Evolutionary conservation across 345 rosid genomes (phyloP), one percentile per base, ranked within the genome.

Genomic region (Salix caprea): DNA sequence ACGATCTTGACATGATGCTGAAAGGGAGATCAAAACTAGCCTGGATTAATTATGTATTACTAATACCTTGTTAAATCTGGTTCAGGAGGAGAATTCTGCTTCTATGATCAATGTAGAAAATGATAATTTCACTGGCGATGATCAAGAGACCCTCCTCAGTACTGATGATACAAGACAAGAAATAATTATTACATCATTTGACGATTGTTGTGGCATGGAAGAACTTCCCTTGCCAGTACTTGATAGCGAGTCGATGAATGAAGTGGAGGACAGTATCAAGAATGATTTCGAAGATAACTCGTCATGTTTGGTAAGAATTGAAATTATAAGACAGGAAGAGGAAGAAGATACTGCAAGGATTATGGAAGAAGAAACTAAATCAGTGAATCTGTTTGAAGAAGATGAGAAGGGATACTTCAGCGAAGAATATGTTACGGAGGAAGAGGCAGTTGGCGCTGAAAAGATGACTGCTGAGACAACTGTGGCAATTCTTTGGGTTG

Each of bases 61-160:
- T 69, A 8, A 74, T n/a, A 46, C 52, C 64, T 44, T 42, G 54
- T 7, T 40, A 42, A 39, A 69, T 81, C 71, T 69, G 84, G 69
- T 74, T 70, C 78, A 87, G 90, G 86, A 66, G 71, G 85, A 83
- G 65, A 73, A 71, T 28, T 71, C 77, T 8, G 30, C 46, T 10
- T 21, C 65, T 13, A 7, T 30, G 56, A 40, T 10, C 69, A 72
- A 65, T 50, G 81, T 61, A 39, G 65, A 69, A 54, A 61, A 61
- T 24, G 81, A 72, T 65, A 23, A 74, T 69, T 46, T 71, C 40
- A 18, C 30, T 14, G 7, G 54, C 12, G 62, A 7, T 69, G 74
- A 65, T 28, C 67, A 46, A 48, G 81, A 82, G 80, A 70, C 78
- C 58, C 42, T 65, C 5, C 48, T 74, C 42, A 4, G 34, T 32